phyloP scores from a whole-genome alignment of 2,329 filamentous ascomycete genomes.

The Capronia epimyces region DNA sequence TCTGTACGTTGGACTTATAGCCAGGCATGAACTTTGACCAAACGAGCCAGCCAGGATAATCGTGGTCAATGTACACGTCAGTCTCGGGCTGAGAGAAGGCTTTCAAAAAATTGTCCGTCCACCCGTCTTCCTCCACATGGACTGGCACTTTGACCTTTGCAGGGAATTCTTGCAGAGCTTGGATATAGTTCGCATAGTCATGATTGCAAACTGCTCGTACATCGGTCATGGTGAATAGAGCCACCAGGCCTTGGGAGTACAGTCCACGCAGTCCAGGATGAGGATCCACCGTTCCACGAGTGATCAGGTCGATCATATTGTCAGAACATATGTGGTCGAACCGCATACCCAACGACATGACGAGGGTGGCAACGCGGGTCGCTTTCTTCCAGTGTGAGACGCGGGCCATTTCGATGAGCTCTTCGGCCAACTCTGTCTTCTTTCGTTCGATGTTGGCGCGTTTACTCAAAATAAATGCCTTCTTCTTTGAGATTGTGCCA shows the following conservation, averaged over 20 bases:
- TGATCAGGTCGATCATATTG: conserved; percentile 76
- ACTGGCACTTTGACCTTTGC: conserved; percentile 73
- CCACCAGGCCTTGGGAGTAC: conserved; percentile 74
- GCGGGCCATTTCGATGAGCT: conserved; percentile 71
- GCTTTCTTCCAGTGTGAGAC: conserved; percentile 95
- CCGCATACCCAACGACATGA: conserved; percentile 83
- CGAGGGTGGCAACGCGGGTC: conserved; percentile 80
- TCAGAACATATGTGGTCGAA: conserved; percentile 81
- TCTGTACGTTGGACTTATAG: conserved; percentile 63
- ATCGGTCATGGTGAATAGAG: conserved; percentile 78
- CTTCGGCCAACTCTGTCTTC: conserved; percentile 73
- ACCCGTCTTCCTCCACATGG: conserved; percentile 65
- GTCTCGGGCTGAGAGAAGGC: conserved; percentile 71
- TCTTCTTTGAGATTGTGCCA: conserved; percentile 58
- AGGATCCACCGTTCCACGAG: conserved; percentile 76
- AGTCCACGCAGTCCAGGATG: conserved; percentile 79
- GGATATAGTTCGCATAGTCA: conserved; percentile 77
- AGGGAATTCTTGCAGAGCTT: conserved; percentile 70
- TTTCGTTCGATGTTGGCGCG: conserved; percentile 72
- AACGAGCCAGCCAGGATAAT: conserved; percentile 92
- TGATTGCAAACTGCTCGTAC: conserved; percentile 80
- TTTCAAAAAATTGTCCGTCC: conserved; percentile 72
- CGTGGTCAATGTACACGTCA: conserved; percentile 84
- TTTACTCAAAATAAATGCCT: conserved; percentile 68
- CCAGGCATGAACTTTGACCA: conserved; percentile 86